A percentile compares a stretch with the other conserved stretches of the same genome.
These are phyloP conservation scores for Leccinum barrowsii DNA, from an alignment of 768 basidiomycete genomes.

Conservation along the genomic window DNA sequence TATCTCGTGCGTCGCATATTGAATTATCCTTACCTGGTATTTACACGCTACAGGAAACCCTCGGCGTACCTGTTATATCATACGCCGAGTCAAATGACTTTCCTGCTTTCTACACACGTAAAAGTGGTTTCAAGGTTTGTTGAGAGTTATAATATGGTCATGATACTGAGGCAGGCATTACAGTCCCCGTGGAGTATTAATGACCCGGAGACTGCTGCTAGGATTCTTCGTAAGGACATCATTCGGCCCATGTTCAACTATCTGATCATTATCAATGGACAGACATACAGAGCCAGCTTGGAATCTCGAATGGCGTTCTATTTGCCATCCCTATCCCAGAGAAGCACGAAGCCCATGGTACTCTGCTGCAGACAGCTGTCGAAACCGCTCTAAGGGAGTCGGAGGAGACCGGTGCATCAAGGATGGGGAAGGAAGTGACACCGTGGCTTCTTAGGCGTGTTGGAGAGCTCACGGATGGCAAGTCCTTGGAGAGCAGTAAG, in stretches of 20 bases:
- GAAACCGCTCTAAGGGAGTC: slow-evolving; percentile 85
- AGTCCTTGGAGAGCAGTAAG: slow-evolving; percentile 70
- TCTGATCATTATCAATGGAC: not conserved
- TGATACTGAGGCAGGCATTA: not conserved
- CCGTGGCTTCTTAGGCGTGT: slow-evolving; percentile 91
- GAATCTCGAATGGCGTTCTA: slow-evolving; percentile 71
- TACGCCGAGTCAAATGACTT: slow-evolving; percentile 77
- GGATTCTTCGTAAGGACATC: slow-evolving; percentile 62
- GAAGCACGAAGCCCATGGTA: slow-evolving; percentile 63
- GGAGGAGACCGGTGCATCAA: slow-evolving; percentile 73
- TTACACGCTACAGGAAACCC: slow-evolving; percentile 66
- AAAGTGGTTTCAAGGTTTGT: slow-evolving; percentile 69
- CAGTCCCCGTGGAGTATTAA: slow-evolving; percentile 79
- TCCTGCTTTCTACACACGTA: slow-evolving; percentile 89
- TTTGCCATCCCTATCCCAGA: slow-evolving; percentile 90
- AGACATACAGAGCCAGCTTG: slow-evolving; percentile 72
- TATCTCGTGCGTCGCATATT: slow-evolving; percentile 52
- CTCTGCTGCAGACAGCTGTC: slow-evolving; percentile 68
- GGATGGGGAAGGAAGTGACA: slow-evolving; percentile 85
- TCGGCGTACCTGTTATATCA: slow-evolving; percentile 87
- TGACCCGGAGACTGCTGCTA: slow-evolving; percentile 64
- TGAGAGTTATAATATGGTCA: not conserved
- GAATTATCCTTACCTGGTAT: not conserved
- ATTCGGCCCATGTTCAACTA: not conserved
- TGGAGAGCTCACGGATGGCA: slow-evolving; percentile 72